Conservation (phyloP, 1,284 basidiomycete species). For the Amylostereum chailletii region DNA sequence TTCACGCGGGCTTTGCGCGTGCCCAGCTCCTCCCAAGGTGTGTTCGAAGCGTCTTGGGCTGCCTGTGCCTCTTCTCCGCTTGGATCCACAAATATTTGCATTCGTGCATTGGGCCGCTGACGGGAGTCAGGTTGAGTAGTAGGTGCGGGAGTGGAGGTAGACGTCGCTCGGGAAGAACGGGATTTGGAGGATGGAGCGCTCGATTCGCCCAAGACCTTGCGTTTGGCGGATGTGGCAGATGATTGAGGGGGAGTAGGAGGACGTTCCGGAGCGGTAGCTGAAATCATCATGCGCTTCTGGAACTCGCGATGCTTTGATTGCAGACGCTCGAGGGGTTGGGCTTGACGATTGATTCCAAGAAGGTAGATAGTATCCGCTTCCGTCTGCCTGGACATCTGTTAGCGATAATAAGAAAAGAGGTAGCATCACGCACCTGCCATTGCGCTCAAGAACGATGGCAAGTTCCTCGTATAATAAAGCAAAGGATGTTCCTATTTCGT, state of each 20-base stretch:
- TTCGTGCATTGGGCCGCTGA: conserved; percentile 39
- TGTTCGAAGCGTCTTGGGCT: conserved; percentile 26
- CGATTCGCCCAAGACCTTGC: conserved; percentile 27
- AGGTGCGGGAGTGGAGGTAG: conserved; percentile 23
- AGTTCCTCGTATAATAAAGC: conserved; percentile 89
- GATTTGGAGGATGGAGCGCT: conserved; percentile 18
- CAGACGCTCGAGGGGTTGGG: conserved; percentile 76
- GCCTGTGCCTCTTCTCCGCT: conserved; percentile 37
- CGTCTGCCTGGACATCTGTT: conserved; percentile 44
- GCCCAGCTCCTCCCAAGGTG: conserved; percentile 61
- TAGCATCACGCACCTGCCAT: conserved; percentile 47
- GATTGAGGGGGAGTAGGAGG: conserved; percentile 15
- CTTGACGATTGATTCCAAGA: conserved; percentile 82
- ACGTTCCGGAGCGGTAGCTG: conserved; percentile 16
- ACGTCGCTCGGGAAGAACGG: conserved; percentile 4
- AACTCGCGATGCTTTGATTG: conserved; percentile 83
- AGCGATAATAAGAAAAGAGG: conserved; percentile 8
- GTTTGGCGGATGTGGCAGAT: conserved; percentile 21
- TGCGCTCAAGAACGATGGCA: conserved; percentile 72
- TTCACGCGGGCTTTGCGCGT: conserved; percentile 67
- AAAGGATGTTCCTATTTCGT: conserved; percentile 81
- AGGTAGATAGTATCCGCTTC: conserved; percentile 85
- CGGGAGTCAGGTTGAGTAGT: conserved; percentile 14
- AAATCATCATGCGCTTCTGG: conserved; percentile 74
- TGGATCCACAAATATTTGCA: conserved; percentile 67